These are phyloP conservation scores for Coniochaeta prunicola DNA, from an alignment of 2,329 filamentous ascomycete genomes.

Conservation along the genomic window DNA sequence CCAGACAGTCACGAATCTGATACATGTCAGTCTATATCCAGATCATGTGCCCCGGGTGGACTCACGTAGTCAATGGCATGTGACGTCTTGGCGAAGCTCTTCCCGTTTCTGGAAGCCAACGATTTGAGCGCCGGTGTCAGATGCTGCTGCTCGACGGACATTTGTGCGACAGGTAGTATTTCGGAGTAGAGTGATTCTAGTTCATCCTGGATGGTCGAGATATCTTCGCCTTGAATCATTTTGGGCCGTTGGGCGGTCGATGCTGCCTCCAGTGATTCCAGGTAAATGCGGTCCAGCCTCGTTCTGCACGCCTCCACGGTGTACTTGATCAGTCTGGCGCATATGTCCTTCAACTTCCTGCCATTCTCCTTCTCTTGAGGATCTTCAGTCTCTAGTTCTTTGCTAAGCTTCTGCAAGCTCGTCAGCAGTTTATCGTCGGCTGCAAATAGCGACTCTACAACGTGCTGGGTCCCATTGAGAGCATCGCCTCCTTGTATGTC, in stretches of 20 bases:
- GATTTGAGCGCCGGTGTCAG: conserved; percentile 50
- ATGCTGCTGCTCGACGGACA: conserved; percentile 63
- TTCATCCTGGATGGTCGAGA: conserved; percentile 51
- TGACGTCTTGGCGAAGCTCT: conserved; percentile 35
- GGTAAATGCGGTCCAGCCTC: conserved; percentile 47
- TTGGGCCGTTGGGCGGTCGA: conserved; percentile 4
- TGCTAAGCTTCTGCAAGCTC: conserved; percentile 59
- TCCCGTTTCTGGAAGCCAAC: conserved; percentile 33
- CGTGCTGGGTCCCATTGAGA: conserved; percentile 36
- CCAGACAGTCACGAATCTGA: conserved; percentile 45
- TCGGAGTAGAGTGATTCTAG: conserved; percentile 64
- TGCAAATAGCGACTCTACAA: conserved; percentile 41
- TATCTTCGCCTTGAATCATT: conserved; percentile 29
- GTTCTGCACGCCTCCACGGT: conserved; percentile 49
- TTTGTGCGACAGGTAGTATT: conserved; percentile 61
- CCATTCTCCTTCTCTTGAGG: conserved; percentile 45
- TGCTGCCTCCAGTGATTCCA: conserved; percentile 34
- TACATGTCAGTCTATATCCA: conserved; percentile 13
- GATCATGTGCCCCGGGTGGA: conserved; percentile 3
- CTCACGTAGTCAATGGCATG: conserved; percentile 45
- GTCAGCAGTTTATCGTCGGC: conserved; percentile 60
- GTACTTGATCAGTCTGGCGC: conserved; percentile 50
- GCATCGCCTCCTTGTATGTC: conserved; percentile 42
- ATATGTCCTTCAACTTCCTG: conserved; percentile 51
- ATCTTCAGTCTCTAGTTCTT: conserved; percentile 47